A percentile compares a stretch with the other conserved stretches of the same genome.
These are phyloP conservation scores for Wickerhamiella cacticola DNA, from an alignment of 805 yeast genomes.

Conservation along the genomic window DNA sequence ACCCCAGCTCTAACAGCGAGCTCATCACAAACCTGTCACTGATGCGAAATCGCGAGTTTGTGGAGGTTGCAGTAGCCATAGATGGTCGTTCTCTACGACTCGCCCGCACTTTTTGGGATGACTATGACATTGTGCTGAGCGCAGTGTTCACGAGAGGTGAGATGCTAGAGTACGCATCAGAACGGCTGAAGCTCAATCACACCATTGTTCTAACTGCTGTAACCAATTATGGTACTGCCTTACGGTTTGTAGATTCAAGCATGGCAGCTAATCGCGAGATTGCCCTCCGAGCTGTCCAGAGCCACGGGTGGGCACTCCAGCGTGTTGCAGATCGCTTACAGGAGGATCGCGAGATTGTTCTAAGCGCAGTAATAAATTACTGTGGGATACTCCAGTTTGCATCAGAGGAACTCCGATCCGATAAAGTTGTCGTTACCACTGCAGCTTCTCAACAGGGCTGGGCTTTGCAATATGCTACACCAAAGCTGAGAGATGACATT, in stretches of 20 bases:
- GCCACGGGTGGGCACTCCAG: slow-evolving; percentile 12
- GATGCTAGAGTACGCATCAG: slow-evolving; percentile 6
- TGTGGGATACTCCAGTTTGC: slow-evolving; percentile 5
- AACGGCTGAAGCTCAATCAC: slow-evolving; percentile 1
- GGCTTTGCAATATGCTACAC: slow-evolving; percentile 8
- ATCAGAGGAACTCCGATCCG: background rate
- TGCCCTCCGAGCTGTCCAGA: slow-evolving; percentile 7
- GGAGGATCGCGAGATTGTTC: slow-evolving; percentile 5
- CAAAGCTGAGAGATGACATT: background rate
- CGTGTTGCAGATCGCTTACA: slow-evolving; percentile 2
- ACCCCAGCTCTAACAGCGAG: background rate
- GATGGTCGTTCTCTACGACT: slow-evolving; percentile 1
- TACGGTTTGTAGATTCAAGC: slow-evolving; percentile 3
- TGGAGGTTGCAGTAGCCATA: background rate
- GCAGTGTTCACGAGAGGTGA: slow-evolving; percentile 2
- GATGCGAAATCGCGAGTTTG: background rate
- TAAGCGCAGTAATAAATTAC: background rate
- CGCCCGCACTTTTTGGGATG: slow-evolving; percentile 6
- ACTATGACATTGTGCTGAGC: slow-evolving; percentile 3
- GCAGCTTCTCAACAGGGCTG: slow-evolving; percentile 9
- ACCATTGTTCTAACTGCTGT: slow-evolving; percentile 7
- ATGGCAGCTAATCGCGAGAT: slow-evolving; percentile 8
- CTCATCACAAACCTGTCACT: background rate
- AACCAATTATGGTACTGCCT: slow-evolving; percentile 7
- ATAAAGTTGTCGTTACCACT: slow-evolving; percentile 5